A percentile compares a stretch with the other conserved stretches of the same genome.
These are phyloP conservation scores for Eimeria zaria DNA, from an alignment of 169 alveolate species.

Conservation along the genomic window DNA sequence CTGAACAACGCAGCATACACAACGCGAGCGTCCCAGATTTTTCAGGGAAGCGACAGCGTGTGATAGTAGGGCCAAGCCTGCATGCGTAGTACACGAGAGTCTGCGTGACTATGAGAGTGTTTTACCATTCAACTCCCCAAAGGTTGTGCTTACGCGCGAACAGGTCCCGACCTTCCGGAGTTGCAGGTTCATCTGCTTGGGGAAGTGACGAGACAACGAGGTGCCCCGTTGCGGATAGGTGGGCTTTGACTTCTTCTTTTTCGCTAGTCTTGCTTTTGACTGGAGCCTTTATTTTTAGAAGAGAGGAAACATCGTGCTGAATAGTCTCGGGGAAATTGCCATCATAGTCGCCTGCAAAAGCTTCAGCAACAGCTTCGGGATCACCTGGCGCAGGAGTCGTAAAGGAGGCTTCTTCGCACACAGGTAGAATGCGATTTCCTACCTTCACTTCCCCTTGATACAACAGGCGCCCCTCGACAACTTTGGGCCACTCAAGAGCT, in stretches of 20 bases:
- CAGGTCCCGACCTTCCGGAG: conserved; percentile 27
- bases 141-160: conserved; percentile 11
- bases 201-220: conserved; percentile 8
- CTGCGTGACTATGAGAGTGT: not conserved
- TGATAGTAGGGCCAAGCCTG: not conserved
- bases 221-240: not conserved
- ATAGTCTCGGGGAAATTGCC: conserved; percentile 50
- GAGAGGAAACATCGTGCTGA: conserved; percentile 18
- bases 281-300: conserved; percentile 6
- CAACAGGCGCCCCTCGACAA: conserved; percentile 48
- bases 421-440: not conserved
- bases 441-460: conserved; percentile 46
- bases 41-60: not conserved
- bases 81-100: not conserved
- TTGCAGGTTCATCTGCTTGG: not conserved
- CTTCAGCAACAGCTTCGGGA: conserved; percentile 28
- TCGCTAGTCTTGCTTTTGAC: not conserved
- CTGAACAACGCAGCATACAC: conserved; percentile 24
- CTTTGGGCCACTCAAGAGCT: conserved; percentile 21
- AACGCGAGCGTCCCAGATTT: not conserved
- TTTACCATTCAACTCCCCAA: not conserved
- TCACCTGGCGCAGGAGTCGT: not conserved
- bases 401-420: conserved; percentile 17
- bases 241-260: not conserved
- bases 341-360: conserved; percentile 20